These are phyloP conservation scores for Umbellularia californica DNA, from an alignment of 164 flowering plant species.

Conservation along the genomic window DNA sequence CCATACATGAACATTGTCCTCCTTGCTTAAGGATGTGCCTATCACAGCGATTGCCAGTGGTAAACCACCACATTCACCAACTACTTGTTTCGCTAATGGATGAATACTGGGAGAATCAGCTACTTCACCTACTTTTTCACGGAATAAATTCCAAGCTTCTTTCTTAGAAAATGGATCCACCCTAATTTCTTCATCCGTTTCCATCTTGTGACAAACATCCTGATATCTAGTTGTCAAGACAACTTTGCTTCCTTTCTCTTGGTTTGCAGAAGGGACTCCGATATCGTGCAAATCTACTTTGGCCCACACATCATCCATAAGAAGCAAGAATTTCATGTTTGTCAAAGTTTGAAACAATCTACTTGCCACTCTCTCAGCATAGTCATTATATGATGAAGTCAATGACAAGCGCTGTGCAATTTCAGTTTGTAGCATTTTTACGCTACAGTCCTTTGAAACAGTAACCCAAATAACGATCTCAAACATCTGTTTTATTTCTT, in stretches of 20 bases:
- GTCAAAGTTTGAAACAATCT: slow-evolving; percentile 9
- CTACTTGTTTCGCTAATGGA: slow-evolving; percentile 2
- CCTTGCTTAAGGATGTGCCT: slow-evolving; percentile 15
- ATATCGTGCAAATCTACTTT: too few species aligned
- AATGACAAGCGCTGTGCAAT: slow-evolving; percentile 11
- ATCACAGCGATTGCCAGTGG: slow-evolving; percentile 12
- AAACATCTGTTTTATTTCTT: slow-evolving; percentile 10
- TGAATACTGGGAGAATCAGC: background rate
- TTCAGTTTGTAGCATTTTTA: background rate
- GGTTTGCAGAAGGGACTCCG: background rate
- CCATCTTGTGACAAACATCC: slow-evolving; percentile 11
- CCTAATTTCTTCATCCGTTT: slow-evolving; percentile 1
- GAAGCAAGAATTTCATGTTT: slow-evolving; percentile 20
- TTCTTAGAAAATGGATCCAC: slow-evolving; percentile 10
- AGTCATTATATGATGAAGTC: background rate
- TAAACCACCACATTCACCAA: slow-evolving; percentile 17
- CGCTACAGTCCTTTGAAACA: slow-evolving; percentile 8
- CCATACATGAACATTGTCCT: slow-evolving; percentile 8
- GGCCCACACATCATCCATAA: slow-evolving; percentile 10
- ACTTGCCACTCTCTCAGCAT: background rate
- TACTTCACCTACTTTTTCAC: slow-evolving; percentile 9
- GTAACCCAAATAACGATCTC: slow-evolving; percentile 22
- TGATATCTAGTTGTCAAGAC: slow-evolving; percentile 16
- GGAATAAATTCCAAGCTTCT: slow-evolving; percentile 27
- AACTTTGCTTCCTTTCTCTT: slow-evolving; percentile 17